These are phyloP conservation scores for Phaeotremella fagi DNA, from an alignment of 768 basidiomycete species.

Conservation along the genomic window DNA sequence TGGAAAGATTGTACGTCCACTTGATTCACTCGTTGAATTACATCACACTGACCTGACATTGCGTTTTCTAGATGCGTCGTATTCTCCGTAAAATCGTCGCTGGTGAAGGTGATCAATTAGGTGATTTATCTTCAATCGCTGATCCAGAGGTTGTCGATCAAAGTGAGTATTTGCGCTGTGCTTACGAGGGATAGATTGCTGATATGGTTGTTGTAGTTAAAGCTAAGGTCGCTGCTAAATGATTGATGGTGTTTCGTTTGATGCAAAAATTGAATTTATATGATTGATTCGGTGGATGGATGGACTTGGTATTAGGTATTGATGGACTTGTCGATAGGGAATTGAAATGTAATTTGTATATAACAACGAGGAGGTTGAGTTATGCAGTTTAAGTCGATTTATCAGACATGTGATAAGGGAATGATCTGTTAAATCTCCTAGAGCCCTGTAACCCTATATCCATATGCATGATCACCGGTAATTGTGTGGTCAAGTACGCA, in stretches of 20 bases:
- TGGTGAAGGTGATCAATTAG: constrained; percentile 83
- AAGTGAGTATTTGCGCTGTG: constrained; percentile 43
- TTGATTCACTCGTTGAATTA: constrained; percentile 30
- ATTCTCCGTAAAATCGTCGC: constrained; percentile 93
- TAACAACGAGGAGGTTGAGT: too few relatives aligned
- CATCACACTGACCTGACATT: background rate
- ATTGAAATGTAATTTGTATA: too few relatives aligned
- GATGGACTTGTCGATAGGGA: too few relatives aligned
- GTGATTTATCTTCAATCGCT: constrained; percentile 87
- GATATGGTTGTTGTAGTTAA: constrained; percentile 9
- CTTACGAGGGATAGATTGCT: background rate
- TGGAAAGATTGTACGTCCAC: constrained; percentile 63
- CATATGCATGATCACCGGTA: too few relatives aligned
- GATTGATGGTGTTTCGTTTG: background rate
- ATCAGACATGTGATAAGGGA: too few relatives aligned
- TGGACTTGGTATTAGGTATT: too few relatives aligned
- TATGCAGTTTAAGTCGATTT: too few relatives aligned
- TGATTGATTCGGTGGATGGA: too few relatives aligned
- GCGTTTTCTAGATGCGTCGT: constrained; percentile 63
- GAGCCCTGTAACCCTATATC: too few relatives aligned
- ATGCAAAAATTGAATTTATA: too few relatives aligned
- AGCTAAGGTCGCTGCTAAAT: constrained; percentile 11
- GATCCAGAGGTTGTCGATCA: constrained; percentile 80
- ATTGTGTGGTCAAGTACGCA: too few relatives aligned
- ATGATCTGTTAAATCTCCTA: too few relatives aligned